Evolutionary conservation across 139 green algal species (phyloP), one percentile per base, ranked within the genome.

Genomic region (Tetraselmis chui): DNA sequence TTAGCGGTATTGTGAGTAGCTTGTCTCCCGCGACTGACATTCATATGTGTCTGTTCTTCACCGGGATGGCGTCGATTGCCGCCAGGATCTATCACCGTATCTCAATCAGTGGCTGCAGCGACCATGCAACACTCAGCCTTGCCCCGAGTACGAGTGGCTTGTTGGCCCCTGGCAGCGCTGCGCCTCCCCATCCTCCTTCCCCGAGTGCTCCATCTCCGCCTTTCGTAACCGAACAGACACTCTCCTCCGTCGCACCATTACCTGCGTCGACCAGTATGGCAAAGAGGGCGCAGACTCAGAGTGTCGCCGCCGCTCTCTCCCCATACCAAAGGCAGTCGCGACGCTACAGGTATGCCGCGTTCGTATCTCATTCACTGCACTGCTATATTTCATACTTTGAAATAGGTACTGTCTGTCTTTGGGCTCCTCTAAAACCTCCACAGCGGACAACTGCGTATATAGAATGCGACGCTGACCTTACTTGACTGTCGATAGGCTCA

Each of bases 101-200:
- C 45, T 67, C 45, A 67, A 67, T 18, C 45, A 67, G 45, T 67
- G 45, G 45, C 18, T 67, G 45, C 45, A 67, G 77, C 59, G 28
- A 18, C 24, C 45, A 0, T 91, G 87, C 79, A 91, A 91, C 82
- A 86, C 84, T 1, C 28, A 67, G 45, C 11, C 45, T 25, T 67
- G 45, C 45, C 45, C 45, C 11, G 11, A 67, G 18, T 67, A 83
- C 31, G 77, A 18, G 45, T 67, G 45, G 45, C 45, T 67, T 5
- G 45, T 67, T 5, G 45, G 45, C 11, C 45, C 45, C 45, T 67
- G 45, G 45, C 11, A 67, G 45, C 45, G 11, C 45, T 67, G 45
- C 45, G 5, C 45, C 45, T 25, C 11, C 45, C 5, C 45, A 67
- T 5, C 11, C 45, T 25, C 11, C 45, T 67, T 67, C 18, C 45